Base-by-base conservation (phyloP, 305 asterid genomes). In the Nicotiana rustica region DNA sequence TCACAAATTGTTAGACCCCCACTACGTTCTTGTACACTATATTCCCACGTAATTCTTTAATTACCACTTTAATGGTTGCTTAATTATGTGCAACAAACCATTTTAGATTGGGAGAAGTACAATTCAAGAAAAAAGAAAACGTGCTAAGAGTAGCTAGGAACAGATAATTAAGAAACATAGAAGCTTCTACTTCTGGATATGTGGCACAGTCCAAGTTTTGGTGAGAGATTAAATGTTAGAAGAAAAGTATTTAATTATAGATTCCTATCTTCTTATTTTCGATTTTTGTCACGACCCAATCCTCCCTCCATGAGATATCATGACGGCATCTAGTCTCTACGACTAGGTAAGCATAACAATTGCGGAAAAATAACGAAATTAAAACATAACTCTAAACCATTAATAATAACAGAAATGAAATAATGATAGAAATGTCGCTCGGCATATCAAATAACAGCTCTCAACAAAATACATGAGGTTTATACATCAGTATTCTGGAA, bases 1-100 rank as follows among this genome's bases (percentile, higher is more conserved):
- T 44, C 78, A 70, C 36, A 33, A 70, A 44, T 44, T 70, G 78
- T 70, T 44, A 19, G 60, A 70, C 78, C 78, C 78, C 60, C 60
- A 70, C 36, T 12, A 47, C 78, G 49, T 41, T 0, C 7, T 12
- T 3, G 3, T 3, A 3, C 78, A 70, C 0, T 8, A 44, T 44
- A 44, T 70, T 70, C 78, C 60, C 60, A 70, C 10, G 60, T 5
- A 70, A 19, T 19, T 70, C 60, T 44, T 70, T 5, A 44, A 44
- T 70, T 49, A 21, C 33, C 79, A 47, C 21, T 73, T 73, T 19
- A 47, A 73, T 73, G 79, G 36, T 47, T 47, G 6, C 21, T 73
- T 73, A 71, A 71, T 71, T 71, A 73, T 60, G 66, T 18, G 31
- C 66, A 8, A 60, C 66, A 60, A 60, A 18, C 66, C 4, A 60